Base-by-base conservation (phyloP, 768 basidiomycete species). In the Lactarius indigo region DNA sequence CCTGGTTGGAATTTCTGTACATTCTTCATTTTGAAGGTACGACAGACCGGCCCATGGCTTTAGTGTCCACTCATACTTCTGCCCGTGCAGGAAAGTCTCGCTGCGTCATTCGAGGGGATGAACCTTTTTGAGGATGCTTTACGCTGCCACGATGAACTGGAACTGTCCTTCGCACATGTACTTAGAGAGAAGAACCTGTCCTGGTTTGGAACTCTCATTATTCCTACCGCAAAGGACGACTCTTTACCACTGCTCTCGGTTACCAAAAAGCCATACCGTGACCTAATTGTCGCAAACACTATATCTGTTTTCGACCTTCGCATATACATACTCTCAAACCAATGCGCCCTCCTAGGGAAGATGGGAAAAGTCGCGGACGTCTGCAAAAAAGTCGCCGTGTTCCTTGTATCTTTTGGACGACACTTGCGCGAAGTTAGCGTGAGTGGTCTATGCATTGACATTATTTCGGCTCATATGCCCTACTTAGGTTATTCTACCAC, bases 1-100 rank as follows among this genome's bases (percentile, higher is more conserved):
- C 94, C 94, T 1, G 96, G 97, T 10, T 99, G 97, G 97, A 97
- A 97, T 74, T 99, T 97, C 74, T 96, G 95, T 75, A 95, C 91
- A 0, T 98, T 96, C 80, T 98, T 98, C 77, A 87, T 95, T 59
- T 81, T 96, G 42, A 99, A 98, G 87, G 96, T 94, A 63, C 64
- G 81, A 60, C n/a, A 28, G 13, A 30, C 30, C 13, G 10, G 26
- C 30, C n/a, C 59, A 63, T 17, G 57, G 61, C 35, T 20, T 26
- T 57, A 20, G 42, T 61, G 3, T 5, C 28, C 5, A 39, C 4
- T 28, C 58, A 57, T 41, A 23, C 31, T 50, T 44, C 57, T 57
- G 26, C 64, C 71, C 42, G 39, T 61, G 69, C 72, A 98, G 96
- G 97, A 98, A 86, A 95, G 91, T 68, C 80, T 99, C 37, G 95